These are phyloP conservation scores for Aspergillus heteromorphus DNA, from an alignment of 495 filamentous ascomycete genomes.

Conservation along the genomic window DNA sequence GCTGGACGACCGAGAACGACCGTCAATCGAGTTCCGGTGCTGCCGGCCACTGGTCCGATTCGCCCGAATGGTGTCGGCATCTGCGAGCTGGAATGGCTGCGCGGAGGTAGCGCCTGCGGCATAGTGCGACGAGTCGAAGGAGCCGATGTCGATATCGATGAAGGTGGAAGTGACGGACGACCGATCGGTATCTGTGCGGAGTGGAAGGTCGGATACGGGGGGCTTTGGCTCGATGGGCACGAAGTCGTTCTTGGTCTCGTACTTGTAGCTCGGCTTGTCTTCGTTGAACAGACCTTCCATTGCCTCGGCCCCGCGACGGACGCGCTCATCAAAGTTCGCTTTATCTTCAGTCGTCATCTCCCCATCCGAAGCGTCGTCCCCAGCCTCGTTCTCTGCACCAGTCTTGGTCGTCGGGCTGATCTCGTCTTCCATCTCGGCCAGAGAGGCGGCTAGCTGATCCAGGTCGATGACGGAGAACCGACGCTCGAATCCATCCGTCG, in stretches of 20 bases:
- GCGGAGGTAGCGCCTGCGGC: slow-evolving; percentile 38
- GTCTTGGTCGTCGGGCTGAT: slow-evolving; percentile 25
- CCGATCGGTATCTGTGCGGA: slow-evolving; percentile 44
- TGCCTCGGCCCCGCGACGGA: slow-evolving; percentile 43
- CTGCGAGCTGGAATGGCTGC: slow-evolving; percentile 44
- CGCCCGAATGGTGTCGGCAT: slow-evolving; percentile 47
- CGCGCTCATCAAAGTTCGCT: slow-evolving; percentile 44
- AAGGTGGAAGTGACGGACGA: slow-evolving; percentile 46
- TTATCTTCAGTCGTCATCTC: slow-evolving; percentile 36
- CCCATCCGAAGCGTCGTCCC: slow-evolving; percentile 20
- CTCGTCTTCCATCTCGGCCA: slow-evolving; percentile 34
- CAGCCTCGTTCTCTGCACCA: slow-evolving; percentile 16
- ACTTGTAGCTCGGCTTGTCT: slow-evolving; percentile 41
- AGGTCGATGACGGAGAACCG: slow-evolving; percentile 44
- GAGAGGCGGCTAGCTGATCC: slow-evolving; percentile 38
- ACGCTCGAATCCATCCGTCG: slow-evolving; percentile 76
- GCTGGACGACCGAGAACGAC: slow-evolving; percentile 27
- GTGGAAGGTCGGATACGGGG: slow-evolving; percentile 41
- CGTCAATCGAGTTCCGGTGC: slow-evolving; percentile 34
- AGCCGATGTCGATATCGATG: slow-evolving; percentile 44
- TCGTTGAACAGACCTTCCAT: slow-evolving; percentile 47
- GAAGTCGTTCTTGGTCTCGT: slow-evolving; percentile 46
- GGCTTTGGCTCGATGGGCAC: slow-evolving; percentile 32
- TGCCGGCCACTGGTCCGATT: slow-evolving; percentile 39
- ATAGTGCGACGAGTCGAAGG: slow-evolving; percentile 45